Evolutionary conservation across 176 grass and related monocot genomes (phyloP).

Genomic region (Elymus sibiricus): DNA sequence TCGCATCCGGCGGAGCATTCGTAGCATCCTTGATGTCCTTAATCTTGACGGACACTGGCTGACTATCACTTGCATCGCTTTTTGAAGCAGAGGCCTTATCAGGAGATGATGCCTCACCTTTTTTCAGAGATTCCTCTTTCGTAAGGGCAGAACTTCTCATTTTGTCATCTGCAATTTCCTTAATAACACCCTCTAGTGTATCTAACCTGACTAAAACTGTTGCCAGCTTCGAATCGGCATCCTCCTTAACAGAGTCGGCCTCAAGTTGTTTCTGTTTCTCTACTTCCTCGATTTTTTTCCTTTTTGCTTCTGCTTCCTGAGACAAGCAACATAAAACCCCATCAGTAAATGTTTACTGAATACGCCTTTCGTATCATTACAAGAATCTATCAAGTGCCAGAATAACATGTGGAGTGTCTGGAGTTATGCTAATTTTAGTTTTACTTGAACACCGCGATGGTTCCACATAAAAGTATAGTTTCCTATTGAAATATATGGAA

Average conservation of each 20-base stretch:
- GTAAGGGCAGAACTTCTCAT: conserved; percentile 30
- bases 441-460: background rate
- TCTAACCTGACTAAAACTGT: conserved; percentile 60
- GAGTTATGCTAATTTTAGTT: background rate
- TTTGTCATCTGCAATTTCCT: conserved; percentile 66
- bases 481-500: background rate
- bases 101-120: background rate
- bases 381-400: background rate
- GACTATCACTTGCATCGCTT: background rate
- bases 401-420: background rate
- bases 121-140: conserved; percentile 16
- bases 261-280: conserved; percentile 66
- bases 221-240: conserved; percentile 57
- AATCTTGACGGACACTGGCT: background rate
- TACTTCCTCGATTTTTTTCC: conserved; percentile 50
- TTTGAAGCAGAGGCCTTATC: background rate
- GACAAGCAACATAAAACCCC: conserved; percentile 23
- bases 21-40: conserved; percentile 20
- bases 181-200: conserved; percentile 59
- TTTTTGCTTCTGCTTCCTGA: conserved; percentile 80
- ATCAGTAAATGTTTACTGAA: background rate
- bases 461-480: background rate
- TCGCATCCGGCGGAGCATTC: conserved; percentile 8
- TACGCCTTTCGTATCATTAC: background rate
- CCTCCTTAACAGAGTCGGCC: conserved; percentile 53